phyloP scores from a whole-genome alignment of 2,329 filamentous ascomycete species.

The Colletotrichum tanaceti region DNA sequence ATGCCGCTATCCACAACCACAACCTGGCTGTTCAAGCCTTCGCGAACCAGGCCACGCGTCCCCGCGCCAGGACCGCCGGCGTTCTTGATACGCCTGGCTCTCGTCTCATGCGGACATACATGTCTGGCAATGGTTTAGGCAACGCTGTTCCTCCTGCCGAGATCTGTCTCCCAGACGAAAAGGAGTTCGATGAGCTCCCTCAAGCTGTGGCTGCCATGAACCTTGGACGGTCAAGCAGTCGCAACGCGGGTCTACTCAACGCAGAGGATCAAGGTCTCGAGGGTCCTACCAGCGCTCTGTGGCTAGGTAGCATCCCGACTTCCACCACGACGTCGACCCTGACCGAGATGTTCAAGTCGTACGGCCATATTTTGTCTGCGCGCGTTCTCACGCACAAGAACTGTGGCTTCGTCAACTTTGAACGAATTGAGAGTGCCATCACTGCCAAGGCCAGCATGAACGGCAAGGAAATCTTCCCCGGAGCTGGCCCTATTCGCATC shows the following conservation, averaged over 20 bases:
- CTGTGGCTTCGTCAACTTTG: conserved; percentile 98
- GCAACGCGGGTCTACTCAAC: conserved; percentile 74
- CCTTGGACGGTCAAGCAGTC: conserved; percentile 73
- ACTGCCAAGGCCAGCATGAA: conserved; percentile 90
- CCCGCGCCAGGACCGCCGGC: conserved; percentile 90
- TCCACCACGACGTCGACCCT: conserved; percentile 96
- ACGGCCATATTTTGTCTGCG: conserved; percentile 89
- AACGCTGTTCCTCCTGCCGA: conserved; percentile 81
- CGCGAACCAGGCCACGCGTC: conserved; percentile 85
- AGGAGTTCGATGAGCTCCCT: conserved; percentile 82
- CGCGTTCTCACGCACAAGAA: conserved; percentile 98
- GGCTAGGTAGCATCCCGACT: conserved; percentile 97
- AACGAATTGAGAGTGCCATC: conserved; percentile 89
- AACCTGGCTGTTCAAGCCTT: conserved; percentile 95
- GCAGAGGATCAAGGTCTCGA: conserved; percentile 85
- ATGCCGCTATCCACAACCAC: conserved; percentile 84
- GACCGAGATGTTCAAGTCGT: conserved; percentile 94
- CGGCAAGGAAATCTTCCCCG: conserved; percentile 97
- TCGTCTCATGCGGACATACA: conserved; percentile 76
- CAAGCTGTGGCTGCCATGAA: conserved; percentile 86
- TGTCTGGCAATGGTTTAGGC: conserved; percentile 80
- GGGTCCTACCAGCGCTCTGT: conserved; percentile 90
- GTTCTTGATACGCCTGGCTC: conserved; percentile 83
- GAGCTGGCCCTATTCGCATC: conserved; percentile 92
- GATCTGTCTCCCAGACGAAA: conserved; percentile 77